Evolutionary conservation across 768 basidiomycete species (phyloP).

Genomic region (Kwoniella sp.): DNA sequence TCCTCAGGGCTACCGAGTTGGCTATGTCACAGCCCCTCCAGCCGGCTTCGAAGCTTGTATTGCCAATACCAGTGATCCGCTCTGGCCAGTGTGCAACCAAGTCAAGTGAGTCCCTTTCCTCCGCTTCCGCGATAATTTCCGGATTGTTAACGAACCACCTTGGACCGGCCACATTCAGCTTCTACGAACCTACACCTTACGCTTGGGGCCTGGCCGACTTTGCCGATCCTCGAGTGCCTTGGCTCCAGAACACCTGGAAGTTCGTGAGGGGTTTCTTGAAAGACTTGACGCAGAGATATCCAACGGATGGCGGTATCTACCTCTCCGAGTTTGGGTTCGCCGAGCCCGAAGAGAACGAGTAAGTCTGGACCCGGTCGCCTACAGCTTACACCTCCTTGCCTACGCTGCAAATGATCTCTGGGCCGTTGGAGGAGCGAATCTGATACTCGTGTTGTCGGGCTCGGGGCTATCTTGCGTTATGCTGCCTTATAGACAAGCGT

Average conservation of each 20-base stretch:
- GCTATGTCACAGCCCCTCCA: slow-evolving; percentile 57
- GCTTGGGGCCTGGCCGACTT: slow-evolving; percentile 59
- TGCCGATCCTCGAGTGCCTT: slow-evolving; percentile 57
- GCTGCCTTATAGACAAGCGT: slow-evolving; percentile 14
- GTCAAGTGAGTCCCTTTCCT: slow-evolving; percentile 56
- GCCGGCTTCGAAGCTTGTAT: slow-evolving; percentile 61
- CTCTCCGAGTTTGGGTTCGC: slow-evolving; percentile 63
- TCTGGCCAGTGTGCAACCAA: slow-evolving; percentile 63
- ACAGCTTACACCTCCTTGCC: not conserved
- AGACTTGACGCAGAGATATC: slow-evolving; percentile 36
- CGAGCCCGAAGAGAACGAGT: slow-evolving; percentile 61
- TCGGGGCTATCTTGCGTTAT: no score
- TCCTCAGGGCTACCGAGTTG: slow-evolving; percentile 23
- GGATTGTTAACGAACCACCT: not conserved
- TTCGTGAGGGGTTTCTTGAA: slow-evolving; percentile 30
- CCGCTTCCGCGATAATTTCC: not conserved
- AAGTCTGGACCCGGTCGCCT: slow-evolving; percentile 33
- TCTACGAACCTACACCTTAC: slow-evolving; percentile 16
- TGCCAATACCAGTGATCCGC: slow-evolving; percentile 59
- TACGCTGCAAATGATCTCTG: not conserved
- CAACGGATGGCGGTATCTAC: slow-evolving; percentile 53
- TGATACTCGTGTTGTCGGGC: no score
- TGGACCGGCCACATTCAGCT: slow-evolving; percentile 5
- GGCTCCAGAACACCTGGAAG: slow-evolving; percentile 38
- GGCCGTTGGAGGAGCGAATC: not conserved